Conservation (phyloP, 2,329 filamentous ascomycete species). For the Fusarium continuum region DNA sequence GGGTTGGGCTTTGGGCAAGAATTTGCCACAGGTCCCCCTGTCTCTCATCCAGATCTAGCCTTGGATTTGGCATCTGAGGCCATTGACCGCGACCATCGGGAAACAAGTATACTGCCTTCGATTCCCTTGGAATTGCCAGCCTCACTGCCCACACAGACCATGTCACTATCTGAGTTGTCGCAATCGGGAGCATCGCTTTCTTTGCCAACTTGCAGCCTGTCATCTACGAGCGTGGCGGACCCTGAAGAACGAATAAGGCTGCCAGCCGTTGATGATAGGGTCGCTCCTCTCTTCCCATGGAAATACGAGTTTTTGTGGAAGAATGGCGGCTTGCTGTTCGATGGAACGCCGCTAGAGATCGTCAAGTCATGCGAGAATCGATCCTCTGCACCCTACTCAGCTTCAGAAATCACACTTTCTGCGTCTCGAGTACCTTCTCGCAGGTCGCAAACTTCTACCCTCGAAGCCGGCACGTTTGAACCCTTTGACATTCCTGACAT, state of each 20-base stretch:
- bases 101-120: fast-evolving
- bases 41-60: neutral
- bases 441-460: neutral
- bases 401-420: neutral
- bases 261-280: neutral
- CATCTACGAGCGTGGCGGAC: neutral
- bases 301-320: conserved; percentile 5
- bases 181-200: neutral
- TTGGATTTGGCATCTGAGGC: fast-evolving
- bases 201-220: neutral
- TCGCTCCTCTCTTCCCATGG: fast-evolving
- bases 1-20: neutral
- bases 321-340: neutral
- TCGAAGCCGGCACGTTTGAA: fast-evolving
- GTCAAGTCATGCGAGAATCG: neutral
- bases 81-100: fast-evolving
- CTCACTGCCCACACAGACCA: fast-evolving
- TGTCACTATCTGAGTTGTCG: neutral
- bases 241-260: neutral
- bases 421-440: fast-evolving
- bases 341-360: neutral
- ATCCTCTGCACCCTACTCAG: neutral
- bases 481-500: neutral
- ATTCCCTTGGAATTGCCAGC: fast-evolving
- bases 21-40: too few species aligned